phyloP scores from a whole-genome alignment of 2,329 filamentous ascomycete species.

The Diaporthe destruens region DNA sequence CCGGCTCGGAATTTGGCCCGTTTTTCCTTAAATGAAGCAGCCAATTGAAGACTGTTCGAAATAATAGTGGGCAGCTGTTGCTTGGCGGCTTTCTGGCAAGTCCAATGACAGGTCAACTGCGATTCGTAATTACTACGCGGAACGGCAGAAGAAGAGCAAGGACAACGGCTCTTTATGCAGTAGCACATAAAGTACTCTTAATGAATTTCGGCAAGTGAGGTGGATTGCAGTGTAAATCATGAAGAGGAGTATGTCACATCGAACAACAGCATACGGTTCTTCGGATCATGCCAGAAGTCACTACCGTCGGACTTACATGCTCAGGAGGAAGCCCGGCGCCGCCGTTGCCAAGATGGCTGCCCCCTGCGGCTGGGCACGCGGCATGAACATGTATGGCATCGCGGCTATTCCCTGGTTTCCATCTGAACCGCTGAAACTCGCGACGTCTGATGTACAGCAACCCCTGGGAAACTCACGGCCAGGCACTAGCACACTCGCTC shows the following conservation, averaged over 20 bases:
- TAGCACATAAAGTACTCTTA: not conserved
- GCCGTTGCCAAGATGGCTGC: slow-evolving; percentile 8
- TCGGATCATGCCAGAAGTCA: slow-evolving; percentile 11
- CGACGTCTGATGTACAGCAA: slow-evolving; percentile 31
- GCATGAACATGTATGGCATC: slow-evolving; percentile 26
- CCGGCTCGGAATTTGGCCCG: slow-evolving; percentile 19
- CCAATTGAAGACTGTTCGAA: not conserved
- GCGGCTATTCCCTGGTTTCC: slow-evolving; percentile 30
- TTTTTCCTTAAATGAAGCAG: not conserved
- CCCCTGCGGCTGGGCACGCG: slow-evolving; percentile 20
- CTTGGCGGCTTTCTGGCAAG: not conserved
- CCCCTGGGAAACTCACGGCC: slow-evolving; percentile 3
- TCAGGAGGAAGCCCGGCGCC: not conserved
- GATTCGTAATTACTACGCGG: too few relatives aligned
- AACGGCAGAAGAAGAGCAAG: not conserved
- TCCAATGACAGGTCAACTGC: not conserved
- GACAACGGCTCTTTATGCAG: not conserved
- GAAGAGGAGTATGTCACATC: slow-evolving; percentile 6
- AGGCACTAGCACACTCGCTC: not conserved
- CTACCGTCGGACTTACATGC: not conserved
- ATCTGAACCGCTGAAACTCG: slow-evolving; percentile 26
- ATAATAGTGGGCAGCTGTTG: not conserved
- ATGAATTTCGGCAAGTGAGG: not conserved
- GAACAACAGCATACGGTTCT: not conserved
- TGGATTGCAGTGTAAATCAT: slow-evolving; percentile 8